Percentiles rank a stretch among this genome's conserved stretches.
Evolutionary conservation across 2,329 filamentous ascomycete genomes (phyloP).

Genomic region (Zalaria sp.): DNA sequence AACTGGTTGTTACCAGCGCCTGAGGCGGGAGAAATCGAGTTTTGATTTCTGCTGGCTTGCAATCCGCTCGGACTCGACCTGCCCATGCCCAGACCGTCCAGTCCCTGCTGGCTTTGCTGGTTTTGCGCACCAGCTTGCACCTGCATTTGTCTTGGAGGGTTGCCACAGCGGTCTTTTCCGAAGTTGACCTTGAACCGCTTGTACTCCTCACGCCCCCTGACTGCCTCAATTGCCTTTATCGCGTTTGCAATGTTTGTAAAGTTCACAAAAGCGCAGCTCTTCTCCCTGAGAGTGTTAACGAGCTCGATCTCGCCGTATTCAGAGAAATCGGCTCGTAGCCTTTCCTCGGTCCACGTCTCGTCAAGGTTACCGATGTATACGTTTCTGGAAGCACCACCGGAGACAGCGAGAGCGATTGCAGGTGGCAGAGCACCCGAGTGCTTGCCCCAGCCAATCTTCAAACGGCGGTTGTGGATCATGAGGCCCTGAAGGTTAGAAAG

Average conservation of each 20-base stretch:
- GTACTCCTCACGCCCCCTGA: constrained; percentile 91
- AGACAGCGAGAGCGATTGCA: constrained; percentile 89
- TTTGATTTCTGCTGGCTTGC: constrained; percentile 43
- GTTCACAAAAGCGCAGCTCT: constrained; percentile 98
- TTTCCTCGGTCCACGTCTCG: constrained; percentile 93
- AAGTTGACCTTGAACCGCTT: constrained; percentile 99
- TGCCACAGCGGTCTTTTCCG: constrained; percentile 95
- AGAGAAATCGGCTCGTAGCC: constrained; percentile 87
- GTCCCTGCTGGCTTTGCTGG: constrained; percentile 45
- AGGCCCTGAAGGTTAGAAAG: constrained; percentile 92
- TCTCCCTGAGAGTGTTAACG: constrained; percentile 91
- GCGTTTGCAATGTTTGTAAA: constrained; percentile 99
- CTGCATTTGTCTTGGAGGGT: constrained; percentile 78
- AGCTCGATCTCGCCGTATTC: constrained; percentile 97
- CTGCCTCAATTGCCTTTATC: constrained; percentile 96
- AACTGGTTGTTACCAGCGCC: constrained; percentile 40
- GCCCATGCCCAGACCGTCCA: constrained; percentile 41
- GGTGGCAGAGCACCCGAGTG: constrained; percentile 93
- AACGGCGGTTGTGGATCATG: constrained; percentile 96
- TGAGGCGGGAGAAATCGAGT: constrained; percentile 47
- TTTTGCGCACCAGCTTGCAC: constrained; percentile 40
- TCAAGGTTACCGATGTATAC: constrained; percentile 97
- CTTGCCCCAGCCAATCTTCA: constrained; percentile 99
- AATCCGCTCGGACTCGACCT: constrained; percentile 34
- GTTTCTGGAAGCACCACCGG: constrained; percentile 92